These are phyloP conservation scores for Flaveria ramosissima DNA, from an alignment of 129 eudicot species.

Conservation along the genomic window DNA sequence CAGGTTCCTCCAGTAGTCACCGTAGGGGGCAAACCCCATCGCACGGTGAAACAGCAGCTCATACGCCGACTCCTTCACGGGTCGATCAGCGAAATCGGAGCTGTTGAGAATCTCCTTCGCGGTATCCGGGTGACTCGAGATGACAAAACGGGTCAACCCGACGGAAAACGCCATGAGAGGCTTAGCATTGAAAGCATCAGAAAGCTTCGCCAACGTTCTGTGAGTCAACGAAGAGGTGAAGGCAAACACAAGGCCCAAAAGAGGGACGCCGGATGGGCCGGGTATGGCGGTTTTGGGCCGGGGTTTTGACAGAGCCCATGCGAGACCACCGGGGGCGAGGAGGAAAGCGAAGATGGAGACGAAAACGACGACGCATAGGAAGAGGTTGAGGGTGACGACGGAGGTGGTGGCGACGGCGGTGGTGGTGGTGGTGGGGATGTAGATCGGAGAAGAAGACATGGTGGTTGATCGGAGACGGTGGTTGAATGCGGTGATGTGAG, in stretches of 20 bases:
- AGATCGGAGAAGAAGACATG: slow-evolving; percentile 22
- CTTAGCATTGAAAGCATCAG: slow-evolving; percentile 38
- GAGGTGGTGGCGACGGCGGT: slow-evolving; percentile 6
- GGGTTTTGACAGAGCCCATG: slow-evolving; percentile 71
- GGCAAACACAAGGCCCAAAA: slow-evolving; percentile 54
- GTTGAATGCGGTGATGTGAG: not conserved
- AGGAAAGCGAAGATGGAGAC: slow-evolving; percentile 52
- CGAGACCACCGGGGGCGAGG: slow-evolving; percentile 87
- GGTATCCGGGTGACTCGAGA: slow-evolving; percentile 66
- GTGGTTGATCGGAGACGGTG: not conserved
- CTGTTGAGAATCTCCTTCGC: slow-evolving; percentile 72
- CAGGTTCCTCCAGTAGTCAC: slow-evolving; percentile 84
- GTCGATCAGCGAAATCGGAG: slow-evolving; percentile 82
- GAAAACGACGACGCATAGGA: slow-evolving; percentile 36
- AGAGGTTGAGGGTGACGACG: slow-evolving; percentile 25
- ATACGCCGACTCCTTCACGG: slow-evolving; percentile 88
- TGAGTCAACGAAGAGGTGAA: slow-evolving; percentile 60
- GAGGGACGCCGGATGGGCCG: slow-evolving; percentile 79
- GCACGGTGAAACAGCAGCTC: slow-evolving; percentile 85
- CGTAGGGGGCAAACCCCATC: slow-evolving; percentile 93
- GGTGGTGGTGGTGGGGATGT: not conserved
- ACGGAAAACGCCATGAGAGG: slow-evolving; percentile 81
- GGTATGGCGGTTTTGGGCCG: slow-evolving; percentile 58
- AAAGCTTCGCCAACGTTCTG: slow-evolving; percentile 45
- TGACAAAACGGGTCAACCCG: slow-evolving; percentile 75